Conservation (phyloP, 805 yeast species). For the Metschnikowia vanudenii region DNA sequence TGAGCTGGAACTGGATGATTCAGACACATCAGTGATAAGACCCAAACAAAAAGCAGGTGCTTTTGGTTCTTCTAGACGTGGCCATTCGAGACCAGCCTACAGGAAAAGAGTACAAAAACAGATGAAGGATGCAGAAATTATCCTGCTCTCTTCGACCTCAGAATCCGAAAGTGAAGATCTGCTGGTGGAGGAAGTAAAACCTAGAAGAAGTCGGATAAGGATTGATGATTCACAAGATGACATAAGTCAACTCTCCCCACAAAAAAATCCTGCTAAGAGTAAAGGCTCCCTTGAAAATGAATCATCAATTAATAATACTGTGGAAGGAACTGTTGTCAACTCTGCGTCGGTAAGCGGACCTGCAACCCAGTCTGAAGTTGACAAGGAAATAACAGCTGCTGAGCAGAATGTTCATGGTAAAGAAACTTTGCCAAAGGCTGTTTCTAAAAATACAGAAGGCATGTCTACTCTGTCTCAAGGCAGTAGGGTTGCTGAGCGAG, state of each 20-base stretch:
- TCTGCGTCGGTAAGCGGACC: no score
- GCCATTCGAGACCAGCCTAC: neutral
- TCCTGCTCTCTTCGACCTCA: slow-evolving; percentile 2
- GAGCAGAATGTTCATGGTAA: no score
- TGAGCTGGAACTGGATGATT: neutral
- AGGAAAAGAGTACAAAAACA: neutral
- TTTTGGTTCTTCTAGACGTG: neutral
- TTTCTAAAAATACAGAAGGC: no score
- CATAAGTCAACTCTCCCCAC: neutral
- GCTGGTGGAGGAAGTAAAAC: neutral
- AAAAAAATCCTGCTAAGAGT: neutral
- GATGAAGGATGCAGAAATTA: slow-evolving; percentile 1
- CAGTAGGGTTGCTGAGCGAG: no score
- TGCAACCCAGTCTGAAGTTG: no score
- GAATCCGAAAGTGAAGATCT: slow-evolving; percentile 4
- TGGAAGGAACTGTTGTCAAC: no score
- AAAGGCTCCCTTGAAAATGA: neutral
- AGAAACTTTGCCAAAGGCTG: no score
- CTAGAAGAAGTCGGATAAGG: neutral
- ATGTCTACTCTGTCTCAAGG: no score
- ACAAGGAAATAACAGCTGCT: no score
- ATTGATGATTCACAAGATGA: neutral
- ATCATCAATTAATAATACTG: no score
- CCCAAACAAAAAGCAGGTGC: no score
- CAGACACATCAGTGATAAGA: no score